Base-by-base conservation (phyloP, 345 rosid species). In the Acer saccharum region DNA sequence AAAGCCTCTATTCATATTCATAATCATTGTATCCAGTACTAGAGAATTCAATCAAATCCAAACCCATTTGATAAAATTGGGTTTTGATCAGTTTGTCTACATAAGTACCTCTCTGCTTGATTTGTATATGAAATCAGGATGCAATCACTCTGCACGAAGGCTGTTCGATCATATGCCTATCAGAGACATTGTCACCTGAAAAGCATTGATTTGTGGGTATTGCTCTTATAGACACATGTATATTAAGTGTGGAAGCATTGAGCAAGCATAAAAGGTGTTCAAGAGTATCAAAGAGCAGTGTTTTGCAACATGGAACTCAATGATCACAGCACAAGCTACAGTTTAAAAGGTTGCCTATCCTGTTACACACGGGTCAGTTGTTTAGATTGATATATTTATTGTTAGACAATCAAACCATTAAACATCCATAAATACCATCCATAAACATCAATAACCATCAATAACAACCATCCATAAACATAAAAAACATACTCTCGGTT, bases 211-310 rank as follows among this genome's bases (percentile, higher is more conserved):
- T 63, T 88, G 87, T 76, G 98, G 96, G 68, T 92, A 86, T 96
- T 80, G 90, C 98, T 72, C 91, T 94, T 65, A 76, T 91, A 78
- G 94, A 91, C 71, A 91, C 7, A 91, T 94, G 94, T 92, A 94
- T 85, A 80, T 87, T 12, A 94, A 91, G 79, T 92, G 94, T 81
- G 94, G 98, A 48, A 86, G 82, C 77, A 78, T 83, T 66, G 82
- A 68, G 57, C 79, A 74, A 2, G 92, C 93, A 9, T 93, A 90
- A 77, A 88, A 80, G 67, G 86, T 94, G 50, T 94, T 92, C 84
- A 77, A 72, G 68, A 85, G 81, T 77, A 76, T 89, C 23, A 55
- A 78, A 74, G 70, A 83, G 72, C 93, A 90, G 0, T 90, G 93
- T 75, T 67, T 91, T 75, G 94, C 91, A 48, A 82, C 92, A 25